phyloP scores from a whole-genome alignment of 257 asterid species.

The Linaria vulgaris region DNA sequence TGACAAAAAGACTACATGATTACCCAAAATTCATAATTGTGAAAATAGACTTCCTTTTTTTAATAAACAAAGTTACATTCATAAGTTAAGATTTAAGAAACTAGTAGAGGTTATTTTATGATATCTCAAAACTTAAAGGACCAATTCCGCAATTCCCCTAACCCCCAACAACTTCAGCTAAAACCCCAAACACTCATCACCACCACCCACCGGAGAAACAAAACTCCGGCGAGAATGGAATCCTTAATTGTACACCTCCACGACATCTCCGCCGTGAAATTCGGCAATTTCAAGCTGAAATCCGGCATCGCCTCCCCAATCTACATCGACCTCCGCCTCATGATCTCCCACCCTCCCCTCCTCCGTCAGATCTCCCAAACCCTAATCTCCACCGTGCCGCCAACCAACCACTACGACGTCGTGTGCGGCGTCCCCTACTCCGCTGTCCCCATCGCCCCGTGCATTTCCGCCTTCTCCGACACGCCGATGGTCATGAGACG shows the following conservation, averaged over 20 bases:
- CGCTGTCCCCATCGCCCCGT: slow-evolving; percentile 92
- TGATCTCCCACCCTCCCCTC: slow-evolving; percentile 80
- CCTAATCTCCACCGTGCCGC: slow-evolving; percentile 57
- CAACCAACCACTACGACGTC: slow-evolving; percentile 60
- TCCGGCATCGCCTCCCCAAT: slow-evolving; percentile 95
- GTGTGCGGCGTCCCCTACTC: slow-evolving; percentile 97
- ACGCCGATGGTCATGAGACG: slow-evolving; percentile 95
- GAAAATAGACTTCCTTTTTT: too few relatives aligned
- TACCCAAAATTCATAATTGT: too few relatives aligned
- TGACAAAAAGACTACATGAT: too few relatives aligned
- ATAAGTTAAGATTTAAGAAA: too few relatives aligned
- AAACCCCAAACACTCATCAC: slow-evolving; percentile 28
- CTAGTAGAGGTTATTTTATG: too few relatives aligned
- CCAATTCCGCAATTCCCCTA: too few relatives aligned
- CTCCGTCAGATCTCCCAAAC: slow-evolving; percentile 74
- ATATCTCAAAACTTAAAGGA: too few relatives aligned
- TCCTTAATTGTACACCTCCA: slow-evolving; percentile 76
- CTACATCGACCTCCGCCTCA: slow-evolving; percentile 94
- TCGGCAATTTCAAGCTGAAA: slow-evolving; percentile 91
- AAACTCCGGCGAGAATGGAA: slow-evolving; percentile 55
- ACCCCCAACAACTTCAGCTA: too few relatives aligned
- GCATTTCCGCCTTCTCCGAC: slow-evolving; percentile 55
- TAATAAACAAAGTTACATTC: too few relatives aligned
- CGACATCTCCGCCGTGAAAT: slow-evolving; percentile 90
- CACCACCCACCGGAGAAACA: slow-evolving; percentile 15